Evolutionary conservation across 768 basidiomycete species (phyloP).

Genomic region (Pulveroboletus frians): DNA sequence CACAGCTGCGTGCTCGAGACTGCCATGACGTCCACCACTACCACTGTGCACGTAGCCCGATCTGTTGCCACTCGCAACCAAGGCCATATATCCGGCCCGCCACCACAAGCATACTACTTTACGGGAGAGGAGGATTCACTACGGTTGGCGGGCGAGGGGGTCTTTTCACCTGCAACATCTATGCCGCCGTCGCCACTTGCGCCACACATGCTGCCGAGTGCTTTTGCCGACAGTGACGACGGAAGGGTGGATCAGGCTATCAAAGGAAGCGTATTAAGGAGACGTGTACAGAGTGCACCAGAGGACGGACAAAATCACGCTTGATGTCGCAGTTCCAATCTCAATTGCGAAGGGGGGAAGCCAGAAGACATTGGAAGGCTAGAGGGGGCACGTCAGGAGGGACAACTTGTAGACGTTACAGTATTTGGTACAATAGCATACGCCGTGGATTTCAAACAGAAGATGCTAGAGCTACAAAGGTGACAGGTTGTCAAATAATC

Average conservation of each 20-base stretch:
- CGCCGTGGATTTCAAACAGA: slow-evolving; percentile 6
- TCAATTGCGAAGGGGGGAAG: not conserved
- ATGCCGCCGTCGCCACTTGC: slow-evolving; percentile 60
- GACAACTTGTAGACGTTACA: slow-evolving; percentile 14
- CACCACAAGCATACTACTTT: slow-evolving; percentile 48
- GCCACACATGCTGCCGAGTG: slow-evolving; percentile 32
- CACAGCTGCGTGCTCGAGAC: not conserved
- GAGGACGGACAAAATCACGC: not conserved
- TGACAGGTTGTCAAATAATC: slow-evolving; percentile 3
- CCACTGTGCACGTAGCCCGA: not conserved
- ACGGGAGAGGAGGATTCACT: slow-evolving; percentile 43
- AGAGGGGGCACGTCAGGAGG: not conserved
- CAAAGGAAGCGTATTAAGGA: slow-evolving; percentile 17
- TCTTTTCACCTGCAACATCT: slow-evolving; percentile 69
- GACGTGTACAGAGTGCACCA: slow-evolving; percentile 12
- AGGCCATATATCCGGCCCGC: not conserved
- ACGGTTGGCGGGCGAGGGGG: slow-evolving; percentile 62
- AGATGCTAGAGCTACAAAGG: slow-evolving; percentile 25
- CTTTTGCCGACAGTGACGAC: slow-evolving; percentile 6
- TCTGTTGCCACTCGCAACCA: not conserved
- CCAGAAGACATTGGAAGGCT: not conserved
- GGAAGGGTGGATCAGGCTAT: slow-evolving; percentile 2
- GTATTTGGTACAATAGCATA: slow-evolving; percentile 11
- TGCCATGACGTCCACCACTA: too few relatives aligned
- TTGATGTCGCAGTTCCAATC: slow-evolving; percentile 2